Percentiles rank a stretch among this genome's conserved stretches.
Evolutionary conservation across 495 filamentous ascomycete genomes (phyloP).

Genomic region (Podospora bellae-mahoneyi): DNA sequence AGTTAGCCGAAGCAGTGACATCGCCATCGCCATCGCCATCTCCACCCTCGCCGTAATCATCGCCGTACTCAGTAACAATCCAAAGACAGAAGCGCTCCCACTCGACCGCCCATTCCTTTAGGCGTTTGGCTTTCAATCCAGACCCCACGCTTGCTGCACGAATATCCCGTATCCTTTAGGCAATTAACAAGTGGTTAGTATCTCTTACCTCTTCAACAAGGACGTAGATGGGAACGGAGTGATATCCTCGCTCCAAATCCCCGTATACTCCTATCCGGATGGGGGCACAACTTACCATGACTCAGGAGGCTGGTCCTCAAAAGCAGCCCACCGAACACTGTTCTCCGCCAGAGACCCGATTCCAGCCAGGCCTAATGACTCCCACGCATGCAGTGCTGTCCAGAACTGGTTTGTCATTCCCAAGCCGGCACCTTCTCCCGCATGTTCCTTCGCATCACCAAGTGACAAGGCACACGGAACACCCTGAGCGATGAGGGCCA

Average conservation of each 20-base stretch:
- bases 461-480: conserved; percentile 75
- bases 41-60: conserved; percentile 16
- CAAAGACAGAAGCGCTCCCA: conserved; percentile 93
- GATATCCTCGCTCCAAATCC: not conserved
- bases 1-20: not conserved
- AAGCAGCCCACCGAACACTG: conserved; percentile 84
- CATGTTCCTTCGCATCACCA: conserved; percentile 72
- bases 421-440: conserved; percentile 65
- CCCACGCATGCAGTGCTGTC: conserved; percentile 82
- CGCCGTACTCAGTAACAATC: conserved; percentile 78
- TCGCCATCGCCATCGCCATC: not conserved
- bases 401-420: conserved; percentile 88
- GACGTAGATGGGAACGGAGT: not conserved
- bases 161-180: conserved; percentile 58
- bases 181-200: not conserved
- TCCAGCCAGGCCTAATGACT: conserved; percentile 79
- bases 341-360: conserved; percentile 86
- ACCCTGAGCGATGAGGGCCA: conserved; percentile 78
- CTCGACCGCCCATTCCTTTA: conserved; percentile 71
- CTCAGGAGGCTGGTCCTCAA: conserved; percentile 67
- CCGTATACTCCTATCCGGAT: not conserved
- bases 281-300: conserved; percentile 51
- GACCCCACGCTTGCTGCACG: conserved; percentile 70
- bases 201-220: not conserved
- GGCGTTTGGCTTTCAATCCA: conserved; percentile 63